phyloP scores from a whole-genome alignment of 2,329 filamentous ascomycete genomes.

The Lasiodiplodia sp. region DNA sequence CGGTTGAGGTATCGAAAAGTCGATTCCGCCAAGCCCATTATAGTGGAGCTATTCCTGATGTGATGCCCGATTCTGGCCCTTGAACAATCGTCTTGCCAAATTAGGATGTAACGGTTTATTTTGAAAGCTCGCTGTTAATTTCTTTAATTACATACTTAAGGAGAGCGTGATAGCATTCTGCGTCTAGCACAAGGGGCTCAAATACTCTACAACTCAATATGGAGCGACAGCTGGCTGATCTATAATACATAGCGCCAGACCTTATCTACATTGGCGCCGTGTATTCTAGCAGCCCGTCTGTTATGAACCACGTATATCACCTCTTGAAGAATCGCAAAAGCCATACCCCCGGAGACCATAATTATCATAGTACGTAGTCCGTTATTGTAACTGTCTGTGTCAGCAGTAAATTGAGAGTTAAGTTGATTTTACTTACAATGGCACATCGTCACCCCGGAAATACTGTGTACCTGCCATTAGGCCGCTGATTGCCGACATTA shows the following conservation, averaged over 20 bases:
- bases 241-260: neutral
- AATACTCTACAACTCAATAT: too few relatives aligned
- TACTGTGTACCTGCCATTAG: slow-evolving; percentile 62
- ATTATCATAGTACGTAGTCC: slow-evolving; percentile 57
- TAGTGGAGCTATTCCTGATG: too few relatives aligned
- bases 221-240: neutral
- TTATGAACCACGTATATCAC: slow-evolving; percentile 51
- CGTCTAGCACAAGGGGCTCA: too few relatives aligned
- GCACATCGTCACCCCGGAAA: slow-evolving; percentile 53
- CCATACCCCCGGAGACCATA: slow-evolving; percentile 53
- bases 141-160: too few relatives aligned
- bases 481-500: slow-evolving; percentile 61
- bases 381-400: slow-evolving; percentile 47
- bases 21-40: too few relatives aligned
- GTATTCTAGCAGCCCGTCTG: slow-evolving; percentile 37
- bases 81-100: too few relatives aligned
- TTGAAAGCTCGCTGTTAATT: too few relatives aligned
- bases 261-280: neutral
- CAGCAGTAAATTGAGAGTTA: neutral
- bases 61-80: too few relatives aligned
- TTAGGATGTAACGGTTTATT: too few relatives aligned
- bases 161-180: too few relatives aligned
- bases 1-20: too few relatives aligned
- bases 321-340: slow-evolving; percentile 52
- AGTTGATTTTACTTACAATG: slow-evolving; percentile 41